phyloP scores from a whole-genome alignment of 2,329 filamentous ascomycete genomes.

The Monosporascus cannonballus region DNA sequence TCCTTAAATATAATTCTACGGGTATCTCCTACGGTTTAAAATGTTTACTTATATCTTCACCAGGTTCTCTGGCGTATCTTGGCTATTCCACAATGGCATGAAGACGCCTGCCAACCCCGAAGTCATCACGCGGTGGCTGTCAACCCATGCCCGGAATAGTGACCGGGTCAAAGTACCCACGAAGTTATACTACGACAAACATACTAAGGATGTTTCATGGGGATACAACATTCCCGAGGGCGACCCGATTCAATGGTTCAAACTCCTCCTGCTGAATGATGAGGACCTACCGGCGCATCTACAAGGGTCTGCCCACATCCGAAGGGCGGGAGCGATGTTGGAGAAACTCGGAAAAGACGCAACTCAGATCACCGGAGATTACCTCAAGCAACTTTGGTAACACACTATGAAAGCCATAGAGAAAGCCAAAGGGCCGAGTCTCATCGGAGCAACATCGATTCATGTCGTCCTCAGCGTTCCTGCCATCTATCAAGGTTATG shows the following conservation, averaged over 20 bases:
- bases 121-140: slow-evolving; percentile 26
- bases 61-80: slow-evolving; percentile 36
- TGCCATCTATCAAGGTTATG: slow-evolving; percentile 39
- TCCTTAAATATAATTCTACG: background rate
- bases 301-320: slow-evolving; percentile 13
- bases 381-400: slow-evolving; percentile 28
- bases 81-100: slow-evolving; percentile 24
- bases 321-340: background rate
- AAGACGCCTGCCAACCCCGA: slow-evolving; percentile 5
- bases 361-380: slow-evolving; percentile 25
- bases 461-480: slow-evolving; percentile 37
- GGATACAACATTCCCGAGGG: slow-evolving; percentile 20
- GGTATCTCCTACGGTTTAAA: background rate
- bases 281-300: slow-evolving; percentile 19
- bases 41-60: too few relatives aligned
- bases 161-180: slow-evolving; percentile 29
- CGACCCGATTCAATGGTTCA: slow-evolving; percentile 30
- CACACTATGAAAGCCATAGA: slow-evolving; percentile 22
- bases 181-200: slow-evolving; percentile 12
- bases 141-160: slow-evolving; percentile 9
- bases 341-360: slow-evolving; percentile 11
- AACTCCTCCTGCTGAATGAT: slow-evolving; percentile 29
- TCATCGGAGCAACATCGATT: slow-evolving; percentile 20
- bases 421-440: slow-evolving; percentile 11
- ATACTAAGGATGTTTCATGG: slow-evolving; percentile 13